phyloP scores from a whole-genome alignment of 495 filamentous ascomycete genomes.

The Neurospora discreta region DNA sequence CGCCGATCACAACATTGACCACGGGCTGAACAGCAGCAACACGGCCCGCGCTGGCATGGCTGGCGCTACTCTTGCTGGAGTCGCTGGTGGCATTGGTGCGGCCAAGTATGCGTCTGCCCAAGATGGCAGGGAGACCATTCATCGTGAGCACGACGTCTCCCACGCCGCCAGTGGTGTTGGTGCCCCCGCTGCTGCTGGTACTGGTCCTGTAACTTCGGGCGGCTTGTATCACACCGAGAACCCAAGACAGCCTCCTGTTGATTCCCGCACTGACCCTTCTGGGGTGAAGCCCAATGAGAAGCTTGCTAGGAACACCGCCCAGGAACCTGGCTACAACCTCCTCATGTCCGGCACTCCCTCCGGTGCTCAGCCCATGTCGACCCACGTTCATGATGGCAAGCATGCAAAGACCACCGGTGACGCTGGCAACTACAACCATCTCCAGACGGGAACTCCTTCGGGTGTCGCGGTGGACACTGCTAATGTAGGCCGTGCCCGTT shows the following conservation, averaged over 20 bases:
- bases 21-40: background rate
- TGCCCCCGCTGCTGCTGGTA: background rate
- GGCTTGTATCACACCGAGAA: background rate
- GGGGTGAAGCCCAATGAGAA: background rate
- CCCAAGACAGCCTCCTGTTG: background rate
- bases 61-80: background rate
- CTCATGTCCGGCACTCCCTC: background rate
- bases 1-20: background rate
- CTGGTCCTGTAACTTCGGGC: background rate
- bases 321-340: background rate
- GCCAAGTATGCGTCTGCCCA: background rate
- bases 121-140: background rate
- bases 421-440: constrained; percentile 17
- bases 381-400: background rate
- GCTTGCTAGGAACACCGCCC: background rate
- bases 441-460: constrained; percentile 20
- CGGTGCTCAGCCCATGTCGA: background rate
- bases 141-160: background rate
- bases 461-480: constrained; percentile 13
- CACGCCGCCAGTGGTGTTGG: background rate
- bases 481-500: background rate
- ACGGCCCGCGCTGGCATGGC: background rate
- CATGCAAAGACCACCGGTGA: constrained; percentile 1
- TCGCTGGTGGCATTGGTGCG: background rate
- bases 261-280: background rate